Base-by-base conservation (phyloP, 371 early-diverging fungal genomes). In the Mucor circinelloides region DNA sequence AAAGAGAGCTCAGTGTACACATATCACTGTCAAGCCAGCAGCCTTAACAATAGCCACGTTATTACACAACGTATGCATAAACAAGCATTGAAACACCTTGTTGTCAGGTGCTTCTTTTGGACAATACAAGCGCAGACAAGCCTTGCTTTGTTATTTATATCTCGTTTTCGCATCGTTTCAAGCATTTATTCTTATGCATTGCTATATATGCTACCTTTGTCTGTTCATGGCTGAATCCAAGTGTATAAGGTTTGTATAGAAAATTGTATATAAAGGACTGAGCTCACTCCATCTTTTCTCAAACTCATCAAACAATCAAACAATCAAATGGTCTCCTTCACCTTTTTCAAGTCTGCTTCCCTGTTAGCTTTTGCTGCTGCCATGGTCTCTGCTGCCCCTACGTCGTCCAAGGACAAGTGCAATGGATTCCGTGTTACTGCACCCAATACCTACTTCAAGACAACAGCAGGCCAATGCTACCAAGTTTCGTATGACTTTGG, bases 371-470 rank as follows among this genome's bases (percentile, higher is more conserved):
- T 64, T 7, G 19, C 54, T 8, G 5, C 46, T 56, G 21, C 61
- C 21, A 3, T 64, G 15, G 75, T 52, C 13, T 65, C 70, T 27
- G 71, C 70, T 52, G 70, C 68, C 44, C 69, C 69, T 52, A 30
- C 58, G n/a, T 44, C 19, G 2, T 17, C 42, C 23, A 57, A 62
- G 25, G 46, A 66, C 13, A 58, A 13, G 13, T 77, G 78, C 30
- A 63, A 68, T 1, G 72, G 70, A n/a, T 77, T 77, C 70, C 72
- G 64, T 21, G 65, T 77, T n/a, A 77, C 78, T 0, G 74, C 78
- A 21, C 78, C 78, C 15, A 65, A 60, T n/a, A 31, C 70, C 25
- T 72, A 70, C 13, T 66, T 77, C 32, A 19, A 63, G 0, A 74
- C 72, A 64, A 77, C 78, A 15, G 72, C 74, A 3, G 74, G 74